Evolutionary conservation across 257 asterid species (phyloP).

Genomic region (Capsicum chinense): DNA sequence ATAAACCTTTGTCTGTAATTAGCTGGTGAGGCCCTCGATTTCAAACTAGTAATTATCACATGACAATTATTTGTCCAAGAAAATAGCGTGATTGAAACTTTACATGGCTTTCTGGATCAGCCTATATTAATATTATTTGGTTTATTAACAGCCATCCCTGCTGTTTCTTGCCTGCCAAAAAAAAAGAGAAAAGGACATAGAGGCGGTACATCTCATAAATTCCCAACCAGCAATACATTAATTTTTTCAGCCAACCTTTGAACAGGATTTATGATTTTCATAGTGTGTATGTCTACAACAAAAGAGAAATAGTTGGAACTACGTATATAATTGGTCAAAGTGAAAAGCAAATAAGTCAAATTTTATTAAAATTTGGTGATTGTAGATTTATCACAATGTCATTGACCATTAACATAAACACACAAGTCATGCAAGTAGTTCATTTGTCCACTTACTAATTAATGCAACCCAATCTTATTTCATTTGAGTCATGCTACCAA

Average conservation of each 20-base stretch:
- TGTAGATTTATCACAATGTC: not conserved
- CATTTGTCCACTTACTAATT: not conserved
- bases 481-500: not conserved
- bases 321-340: not conserved
- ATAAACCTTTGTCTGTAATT: not conserved
- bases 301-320: not conserved
- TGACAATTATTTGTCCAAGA: not conserved
- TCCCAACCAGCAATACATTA: not conserved
- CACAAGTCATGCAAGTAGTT: not conserved
- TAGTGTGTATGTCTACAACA: not conserved
- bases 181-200: not conserved
- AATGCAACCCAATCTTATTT: not conserved
- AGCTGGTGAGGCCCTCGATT: not conserved
- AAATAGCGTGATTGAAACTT: not conserved
- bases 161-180: not conserved
- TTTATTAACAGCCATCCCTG: not conserved
- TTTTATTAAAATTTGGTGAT: not conserved
- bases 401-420: not conserved
- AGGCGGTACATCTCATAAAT: not conserved
- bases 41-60: not conserved
- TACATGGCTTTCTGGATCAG: not conserved
- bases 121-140: not conserved
- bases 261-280: not conserved
- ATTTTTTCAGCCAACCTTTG: conserved; percentile 13
- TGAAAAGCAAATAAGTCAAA: not conserved